Evolutionary conservation across 352 stramenopile species (phyloP), one percentile per base, ranked within the genome.

Genomic region (Pythium utonaiense): DNA sequence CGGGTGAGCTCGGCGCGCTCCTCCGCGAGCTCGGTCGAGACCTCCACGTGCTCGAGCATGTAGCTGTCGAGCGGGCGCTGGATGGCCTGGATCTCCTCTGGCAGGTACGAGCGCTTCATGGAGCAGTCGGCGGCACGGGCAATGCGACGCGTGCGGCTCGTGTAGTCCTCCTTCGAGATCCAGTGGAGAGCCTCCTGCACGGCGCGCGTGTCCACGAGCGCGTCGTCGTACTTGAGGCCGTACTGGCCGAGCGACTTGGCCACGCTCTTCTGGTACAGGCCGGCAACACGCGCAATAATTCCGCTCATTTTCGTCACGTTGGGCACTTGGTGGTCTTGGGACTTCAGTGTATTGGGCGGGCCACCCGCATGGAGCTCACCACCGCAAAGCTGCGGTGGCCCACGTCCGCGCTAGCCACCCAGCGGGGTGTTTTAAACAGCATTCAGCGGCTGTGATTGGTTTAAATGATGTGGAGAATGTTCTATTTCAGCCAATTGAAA

Each of bases 181-280:
- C 83, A 93, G 70, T 90, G 68, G 36, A 94, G 72, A 28, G 86
- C 84, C 68, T 82, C 77, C 78, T 94, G 81, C 57, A 93, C 74
- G 56, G 85, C 80, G 34, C 76, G 69, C 59, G 84, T 88, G 62
- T 95, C 86, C 48, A 95, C 86, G 54, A 95, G 76, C 19, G 71
- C 74, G 58, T 95, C 86, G 60, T 95, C 86, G 67, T 95, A 95
- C 79, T 92, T 92, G 69, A 95, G 64, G 53, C 86, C 86, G 72
- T 93, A 92, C 80, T 85, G 69, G 52, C 67, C 70, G 34, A 95
- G 74, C 24, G 77, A 78, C 77, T 92, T 90, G 80, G 78, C 66
- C 49, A 95, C 70, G 60, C 76, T 86, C 77, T 90, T 89, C 77
- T 93, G 77, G 81, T 95, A 95, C 57, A 92, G 60, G 59, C 73